Conservation (phyloP, 345 rosid genomes). For the Bruguiera parviflora region DNA sequence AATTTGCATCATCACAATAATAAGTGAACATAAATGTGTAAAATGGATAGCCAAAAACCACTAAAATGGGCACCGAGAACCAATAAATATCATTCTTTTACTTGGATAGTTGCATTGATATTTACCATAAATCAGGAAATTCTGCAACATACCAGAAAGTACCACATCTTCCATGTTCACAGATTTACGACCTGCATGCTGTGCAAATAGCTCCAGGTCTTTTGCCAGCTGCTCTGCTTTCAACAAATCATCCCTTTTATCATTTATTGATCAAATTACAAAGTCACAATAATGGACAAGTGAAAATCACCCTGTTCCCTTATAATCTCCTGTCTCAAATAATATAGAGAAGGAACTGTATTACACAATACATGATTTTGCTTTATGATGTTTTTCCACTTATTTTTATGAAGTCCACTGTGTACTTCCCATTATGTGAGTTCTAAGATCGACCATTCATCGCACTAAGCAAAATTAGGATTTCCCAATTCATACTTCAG, state of each 20-base stretch:
- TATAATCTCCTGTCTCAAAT: not conserved
- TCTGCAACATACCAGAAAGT: slow-evolving; percentile 54
- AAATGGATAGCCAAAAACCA: not conserved
- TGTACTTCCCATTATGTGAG: not conserved
- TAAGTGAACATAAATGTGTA: not conserved
- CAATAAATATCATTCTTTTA: too few species aligned
- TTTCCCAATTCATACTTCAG: too few species aligned
- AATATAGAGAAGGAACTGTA: not conserved
- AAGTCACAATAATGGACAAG: not conserved
- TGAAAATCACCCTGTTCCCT: not conserved
- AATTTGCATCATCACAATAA: not conserved
- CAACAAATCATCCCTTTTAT: slow-evolving; percentile 12
- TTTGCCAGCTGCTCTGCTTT: slow-evolving; percentile 68
- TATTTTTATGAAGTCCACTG: too few species aligned
- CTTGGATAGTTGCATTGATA: too few species aligned
- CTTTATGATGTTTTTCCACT: not conserved
- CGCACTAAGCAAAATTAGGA: too few species aligned
- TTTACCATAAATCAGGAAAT: not conserved
- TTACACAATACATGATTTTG: not conserved
- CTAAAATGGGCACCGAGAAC: too few species aligned
- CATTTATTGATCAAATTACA: slow-evolving; percentile 7
- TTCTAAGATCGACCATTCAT: not conserved
- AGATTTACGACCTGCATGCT: slow-evolving; percentile 83
- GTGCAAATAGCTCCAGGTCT: slow-evolving; percentile 82
- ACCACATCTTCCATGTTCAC: slow-evolving; percentile 83